A percentile compares a stretch with the other conserved stretches of the same genome.
These are phyloP conservation scores for Epichloe uncinata DNA, from an alignment of 2,329 filamentous ascomycete species.

Conservation along the genomic window DNA sequence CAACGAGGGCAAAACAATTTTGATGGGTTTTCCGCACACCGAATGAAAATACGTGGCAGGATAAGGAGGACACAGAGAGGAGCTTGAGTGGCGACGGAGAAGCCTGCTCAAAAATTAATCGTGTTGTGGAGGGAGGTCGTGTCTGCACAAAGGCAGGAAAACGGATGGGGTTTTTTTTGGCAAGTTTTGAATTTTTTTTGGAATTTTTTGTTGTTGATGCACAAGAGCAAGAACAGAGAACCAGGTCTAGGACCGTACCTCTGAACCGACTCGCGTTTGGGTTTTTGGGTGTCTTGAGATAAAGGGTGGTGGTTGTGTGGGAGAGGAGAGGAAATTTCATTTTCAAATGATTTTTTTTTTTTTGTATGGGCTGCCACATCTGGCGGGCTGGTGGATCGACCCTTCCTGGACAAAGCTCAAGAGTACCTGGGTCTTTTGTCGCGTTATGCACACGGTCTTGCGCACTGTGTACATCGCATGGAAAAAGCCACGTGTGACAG, in stretches of 20 bases:
- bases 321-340: slow-evolving; percentile 28
- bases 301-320: slow-evolving; percentile 35
- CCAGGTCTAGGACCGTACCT: slow-evolving; percentile 45
- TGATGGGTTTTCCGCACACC: neutral
- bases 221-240: slow-evolving; percentile 47
- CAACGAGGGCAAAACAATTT: neutral
- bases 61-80: neutral
- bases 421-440: neutral
- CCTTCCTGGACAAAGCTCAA: slow-evolving; percentile 1
- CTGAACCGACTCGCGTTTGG: slow-evolving; percentile 35
- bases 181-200: slow-evolving; percentile 49
- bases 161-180: slow-evolving; percentile 42
- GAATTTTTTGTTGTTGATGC: slow-evolving; percentile 36
- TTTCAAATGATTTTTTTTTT: slow-evolving; percentile 20
- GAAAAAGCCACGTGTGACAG: no score
- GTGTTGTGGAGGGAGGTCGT: slow-evolving; percentile 10
- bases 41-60: slow-evolving; percentile 2
- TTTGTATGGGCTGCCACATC: slow-evolving; percentile 9
- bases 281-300: slow-evolving; percentile 30
- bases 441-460: no score
- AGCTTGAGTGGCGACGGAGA: slow-evolving; percentile 6
- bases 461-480: neutral
- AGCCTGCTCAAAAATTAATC: slow-evolving; percentile 6
- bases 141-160: slow-evolving; percentile 17
- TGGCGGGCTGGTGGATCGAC: slow-evolving; percentile 10